Percentiles rank a stretch among this genome's conserved stretches.
phyloP scores from a whole-genome alignment of 1,284 basidiomycete species.

The Cryptococcus depauperatus region DNA sequence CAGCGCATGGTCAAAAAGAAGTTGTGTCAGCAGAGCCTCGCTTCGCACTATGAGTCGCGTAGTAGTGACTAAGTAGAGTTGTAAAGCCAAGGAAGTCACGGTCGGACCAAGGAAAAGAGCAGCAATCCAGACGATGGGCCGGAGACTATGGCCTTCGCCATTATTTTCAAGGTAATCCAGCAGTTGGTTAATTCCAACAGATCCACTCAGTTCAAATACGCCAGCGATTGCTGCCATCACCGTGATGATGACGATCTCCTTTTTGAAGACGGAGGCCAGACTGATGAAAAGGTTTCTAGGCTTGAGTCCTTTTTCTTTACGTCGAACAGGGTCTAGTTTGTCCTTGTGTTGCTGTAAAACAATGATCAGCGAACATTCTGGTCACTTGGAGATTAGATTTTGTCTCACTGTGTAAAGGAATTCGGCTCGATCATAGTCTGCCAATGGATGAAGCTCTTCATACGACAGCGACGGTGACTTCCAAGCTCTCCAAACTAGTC shows the following conservation, averaged over 20 bases:
- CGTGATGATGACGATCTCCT: conserved; percentile 22
- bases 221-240: conserved; percentile 33
- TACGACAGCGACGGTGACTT: conserved; percentile 35
- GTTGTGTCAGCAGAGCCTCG: conserved; percentile 59
- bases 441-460: conserved; percentile 50
- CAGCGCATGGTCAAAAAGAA: conserved; percentile 62
- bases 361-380: not conserved
- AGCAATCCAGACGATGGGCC: conserved; percentile 57
- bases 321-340: conserved; percentile 39
- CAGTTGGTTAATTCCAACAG: conserved; percentile 50
- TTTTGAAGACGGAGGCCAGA: conserved; percentile 28
- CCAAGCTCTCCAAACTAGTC: conserved; percentile 48
- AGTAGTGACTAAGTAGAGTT: conserved; percentile 44
- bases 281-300: conserved; percentile 28
- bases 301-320: conserved; percentile 29
- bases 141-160: conserved; percentile 44
- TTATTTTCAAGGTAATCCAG: conserved; percentile 49
- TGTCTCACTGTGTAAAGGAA: conserved; percentile 42
- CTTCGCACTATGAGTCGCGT: conserved; percentile 49
- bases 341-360: conserved; percentile 27
- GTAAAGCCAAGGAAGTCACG: conserved; percentile 30
- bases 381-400: not conserved
- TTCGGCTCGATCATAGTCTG: conserved; percentile 53
- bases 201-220: conserved; percentile 45
- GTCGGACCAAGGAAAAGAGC: conserved; percentile 55